Percentiles rank a stretch among this genome's conserved stretches.
Conservation (phyloP, 805 yeast species). For the Martiniozyma abietophila region DNA sequence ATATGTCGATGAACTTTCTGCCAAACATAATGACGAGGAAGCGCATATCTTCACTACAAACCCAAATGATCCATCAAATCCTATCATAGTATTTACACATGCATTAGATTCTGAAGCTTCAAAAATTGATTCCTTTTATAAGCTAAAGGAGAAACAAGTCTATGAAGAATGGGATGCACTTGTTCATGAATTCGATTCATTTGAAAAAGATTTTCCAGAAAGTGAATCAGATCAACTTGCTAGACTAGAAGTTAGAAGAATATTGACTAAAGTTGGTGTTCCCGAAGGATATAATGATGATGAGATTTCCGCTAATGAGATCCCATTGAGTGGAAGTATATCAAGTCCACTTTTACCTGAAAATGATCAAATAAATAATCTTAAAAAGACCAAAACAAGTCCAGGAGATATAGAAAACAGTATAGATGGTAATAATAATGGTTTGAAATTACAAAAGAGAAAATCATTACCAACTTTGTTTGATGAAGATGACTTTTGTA, state of each 20-base stretch:
- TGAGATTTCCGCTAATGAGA: not conserved
- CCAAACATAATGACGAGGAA: slow-evolving; percentile 17
- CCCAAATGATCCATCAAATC: slow-evolving; percentile 31
- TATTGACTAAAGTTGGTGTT: slow-evolving; percentile 9
- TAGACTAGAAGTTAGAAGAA: slow-evolving; percentile 12
- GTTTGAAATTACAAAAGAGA: slow-evolving; percentile 15
- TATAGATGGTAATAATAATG: slow-evolving; percentile 13
- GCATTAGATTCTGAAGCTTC: slow-evolving; percentile 71
- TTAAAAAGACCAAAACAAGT: not conserved
- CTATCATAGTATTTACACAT: slow-evolving; percentile 49
- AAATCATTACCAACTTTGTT: slow-evolving; percentile 24
- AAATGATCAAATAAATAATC: not conserved
- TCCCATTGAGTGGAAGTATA: too few relatives aligned
- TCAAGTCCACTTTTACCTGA: too few relatives aligned
- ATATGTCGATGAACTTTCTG: slow-evolving; percentile 22
- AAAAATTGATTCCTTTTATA: slow-evolving; percentile 71
- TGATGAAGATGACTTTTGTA: slow-evolving; percentile 29
- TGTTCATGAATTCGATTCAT: slow-evolving; percentile 53
- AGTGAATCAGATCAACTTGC: slow-evolving; percentile 12
- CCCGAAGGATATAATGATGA: slow-evolving; percentile 8
- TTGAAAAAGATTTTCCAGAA: slow-evolving; percentile 33
- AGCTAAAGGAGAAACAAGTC: slow-evolving; percentile 52
- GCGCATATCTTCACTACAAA: slow-evolving; percentile 24
- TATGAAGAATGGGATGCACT: slow-evolving; percentile 46
- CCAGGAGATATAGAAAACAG: slow-evolving; percentile 1